Conservation (phyloP, 371 early-diverging fungal genomes). For the Rhizopus arrhizus region DNA sequence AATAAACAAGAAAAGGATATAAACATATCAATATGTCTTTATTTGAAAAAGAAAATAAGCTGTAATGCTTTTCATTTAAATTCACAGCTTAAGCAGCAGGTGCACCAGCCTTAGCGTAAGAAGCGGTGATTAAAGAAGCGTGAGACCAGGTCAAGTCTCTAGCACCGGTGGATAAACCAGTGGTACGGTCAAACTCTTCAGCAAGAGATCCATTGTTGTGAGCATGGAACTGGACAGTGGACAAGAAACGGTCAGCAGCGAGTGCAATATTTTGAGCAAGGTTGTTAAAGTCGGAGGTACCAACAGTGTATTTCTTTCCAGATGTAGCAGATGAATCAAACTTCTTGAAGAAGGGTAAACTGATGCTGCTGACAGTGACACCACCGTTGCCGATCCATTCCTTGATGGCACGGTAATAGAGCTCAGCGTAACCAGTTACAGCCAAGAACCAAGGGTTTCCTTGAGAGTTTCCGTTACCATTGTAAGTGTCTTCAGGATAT, state of each 20-base stretch:
- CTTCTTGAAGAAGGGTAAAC: conserved; percentile 36
- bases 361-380: conserved; percentile 39
- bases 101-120: conserved; percentile 29
- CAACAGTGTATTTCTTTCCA: conserved; percentile 25
- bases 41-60: background rate
- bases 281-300: conserved; percentile 27
- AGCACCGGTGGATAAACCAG: conserved; percentile 61
- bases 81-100: conserved; percentile 20
- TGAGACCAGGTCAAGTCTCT: conserved; percentile 74
- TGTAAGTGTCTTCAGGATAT: conserved; percentile 75
- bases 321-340: conserved; percentile 30
- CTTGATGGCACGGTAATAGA: conserved; percentile 58
- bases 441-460: conserved; percentile 81
- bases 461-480: conserved; percentile 55
- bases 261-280: conserved; percentile 34
- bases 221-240: conserved; percentile 53
- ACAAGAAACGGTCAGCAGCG: conserved; percentile 56
- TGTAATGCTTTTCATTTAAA: background rate
- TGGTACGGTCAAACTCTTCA: conserved; percentile 59
- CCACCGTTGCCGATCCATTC: conserved; percentile 30
- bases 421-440: conserved; percentile 67
- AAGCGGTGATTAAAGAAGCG: conserved; percentile 56
- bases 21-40: background rate
- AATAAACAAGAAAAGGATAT: too few relatives aligned
- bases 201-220: conserved; percentile 46